Evolutionary conservation across 2,329 filamentous ascomycete species (phyloP), one percentile per base, ranked within the genome.

Genomic region (Drechslera avenae): DNA sequence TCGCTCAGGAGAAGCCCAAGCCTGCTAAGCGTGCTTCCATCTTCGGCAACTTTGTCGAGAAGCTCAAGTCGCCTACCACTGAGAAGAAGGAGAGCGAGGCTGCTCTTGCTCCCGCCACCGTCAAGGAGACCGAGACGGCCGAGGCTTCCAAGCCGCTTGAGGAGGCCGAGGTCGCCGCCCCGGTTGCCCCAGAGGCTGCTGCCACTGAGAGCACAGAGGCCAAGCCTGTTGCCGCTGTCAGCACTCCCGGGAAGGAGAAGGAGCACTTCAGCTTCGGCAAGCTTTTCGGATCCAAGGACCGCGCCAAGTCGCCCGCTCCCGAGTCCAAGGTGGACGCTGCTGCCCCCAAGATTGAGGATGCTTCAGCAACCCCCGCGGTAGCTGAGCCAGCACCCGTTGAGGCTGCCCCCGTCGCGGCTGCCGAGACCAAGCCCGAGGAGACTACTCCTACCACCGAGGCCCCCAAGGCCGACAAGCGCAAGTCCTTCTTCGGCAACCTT

Each of bases 1-100:
- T 68, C 58, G 76, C 73, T 35, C 67, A 73, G 39, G 64, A 70
- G 55, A 73, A 73, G 64, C 73, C 81, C 63, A 91, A 90, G 85
- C 74, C 75, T 39, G 81, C 84, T 76, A 96, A 95, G 89, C 89
- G 91, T 75, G 86, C 86, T 76, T 94, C 90, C 61, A 87, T 92
- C 68, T 95, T 95, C 76, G 85, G 85, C 66, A 86, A 85, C 68
- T 86, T 90, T 72, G 83, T 82, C 76, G 88, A 90, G 63, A 76
- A 76, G 71, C 68, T 80, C 49, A 77, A 76, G 70, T 78, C 75
- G 69, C 78, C 78, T 9, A 73, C 72, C 30, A 71, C 70, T 55
- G 78, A 81, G 83, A 93, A 93, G 82, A 86, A 88, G 74, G 86
- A 86, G 59, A 81, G 85, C 64, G 86, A 89, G 69, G 49, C 80